Evolutionary conservation across 176 grass and related monocot species (phyloP).

Genomic region (Oryza rufipogon): DNA sequence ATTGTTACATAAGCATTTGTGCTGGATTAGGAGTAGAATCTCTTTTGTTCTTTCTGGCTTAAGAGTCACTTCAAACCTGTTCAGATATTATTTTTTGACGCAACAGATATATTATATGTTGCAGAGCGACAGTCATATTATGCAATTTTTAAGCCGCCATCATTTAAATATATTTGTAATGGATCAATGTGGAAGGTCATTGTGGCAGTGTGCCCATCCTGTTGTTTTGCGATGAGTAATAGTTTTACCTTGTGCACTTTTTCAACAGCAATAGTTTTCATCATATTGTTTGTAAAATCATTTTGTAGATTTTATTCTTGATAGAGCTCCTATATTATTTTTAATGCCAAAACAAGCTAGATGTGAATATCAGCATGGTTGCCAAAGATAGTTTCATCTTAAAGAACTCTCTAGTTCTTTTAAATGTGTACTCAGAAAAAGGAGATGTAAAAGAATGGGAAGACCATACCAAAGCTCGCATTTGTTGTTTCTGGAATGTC

Average conservation of each 20-base stretch:
- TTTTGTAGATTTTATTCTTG: neutral
- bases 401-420: constrained; percentile 26
- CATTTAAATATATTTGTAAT: constrained; percentile 28
- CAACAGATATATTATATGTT: neutral
- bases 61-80: constrained; percentile 2
- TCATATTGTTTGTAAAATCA: neutral
- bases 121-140: neutral
- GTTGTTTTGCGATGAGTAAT: constrained; percentile 16
- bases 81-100: neutral
- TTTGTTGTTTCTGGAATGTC: constrained; percentile 86
- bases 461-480: constrained; percentile 71
- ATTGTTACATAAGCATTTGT: neutral
- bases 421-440: constrained; percentile 43
- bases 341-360: neutral
- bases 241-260: constrained; percentile 23
- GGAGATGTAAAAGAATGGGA: neutral
- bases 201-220: neutral
- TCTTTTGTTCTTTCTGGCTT: neutral
- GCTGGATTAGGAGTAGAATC: constrained; percentile 6
- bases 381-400: neutral
- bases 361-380: neutral
- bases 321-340: neutral
- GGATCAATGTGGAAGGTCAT: constrained; percentile 14
- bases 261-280: constrained; percentile 25
- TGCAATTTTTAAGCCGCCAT: neutral